Evolutionary conservation across 805 yeast species (phyloP).

Genomic region (Spencermartinsiella europaea): DNA sequence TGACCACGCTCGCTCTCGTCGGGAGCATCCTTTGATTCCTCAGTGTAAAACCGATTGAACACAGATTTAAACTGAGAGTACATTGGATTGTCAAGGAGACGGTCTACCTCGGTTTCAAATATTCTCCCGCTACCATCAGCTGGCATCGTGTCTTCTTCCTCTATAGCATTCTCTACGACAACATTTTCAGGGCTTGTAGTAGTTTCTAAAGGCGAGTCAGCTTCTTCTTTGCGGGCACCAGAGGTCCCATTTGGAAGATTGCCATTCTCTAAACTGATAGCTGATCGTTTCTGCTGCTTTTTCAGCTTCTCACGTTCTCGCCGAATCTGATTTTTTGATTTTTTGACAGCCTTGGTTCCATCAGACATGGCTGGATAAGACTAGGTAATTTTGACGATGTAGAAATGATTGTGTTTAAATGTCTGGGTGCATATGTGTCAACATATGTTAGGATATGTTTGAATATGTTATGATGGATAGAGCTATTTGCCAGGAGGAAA

Average conservation of each 20-base stretch:
- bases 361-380: constrained; percentile 19
- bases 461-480: too few relatives aligned
- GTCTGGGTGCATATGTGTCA: too few relatives aligned
- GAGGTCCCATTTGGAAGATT: not conserved
- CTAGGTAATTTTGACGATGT: too few relatives aligned
- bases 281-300: constrained; percentile 27
- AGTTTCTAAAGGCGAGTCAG: too few relatives aligned
- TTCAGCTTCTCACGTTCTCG: constrained; percentile 40
- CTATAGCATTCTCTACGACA: constrained; percentile 4
- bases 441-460: too few relatives aligned
- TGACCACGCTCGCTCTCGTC: constrained; percentile 25
- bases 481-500: too few relatives aligned
- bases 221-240: too few relatives aligned
- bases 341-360: constrained; percentile 21
- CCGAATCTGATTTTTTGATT: constrained; percentile 35
- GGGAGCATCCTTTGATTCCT: constrained; percentile 15
- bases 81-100: constrained; percentile 28
- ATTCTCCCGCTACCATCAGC: constrained; percentile 8
- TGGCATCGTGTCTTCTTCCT: not conserved
- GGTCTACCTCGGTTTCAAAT: constrained; percentile 25
- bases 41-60: constrained; percentile 34
- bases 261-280: too few relatives aligned
- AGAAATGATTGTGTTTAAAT: too few relatives aligned
- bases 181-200: not conserved
- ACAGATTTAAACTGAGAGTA: constrained; percentile 34